Percentiles rank a stretch among this genome's conserved stretches.
Conservation (phyloP, 345 rosid genomes). For the Cardiospermum halicacabum region DNA sequence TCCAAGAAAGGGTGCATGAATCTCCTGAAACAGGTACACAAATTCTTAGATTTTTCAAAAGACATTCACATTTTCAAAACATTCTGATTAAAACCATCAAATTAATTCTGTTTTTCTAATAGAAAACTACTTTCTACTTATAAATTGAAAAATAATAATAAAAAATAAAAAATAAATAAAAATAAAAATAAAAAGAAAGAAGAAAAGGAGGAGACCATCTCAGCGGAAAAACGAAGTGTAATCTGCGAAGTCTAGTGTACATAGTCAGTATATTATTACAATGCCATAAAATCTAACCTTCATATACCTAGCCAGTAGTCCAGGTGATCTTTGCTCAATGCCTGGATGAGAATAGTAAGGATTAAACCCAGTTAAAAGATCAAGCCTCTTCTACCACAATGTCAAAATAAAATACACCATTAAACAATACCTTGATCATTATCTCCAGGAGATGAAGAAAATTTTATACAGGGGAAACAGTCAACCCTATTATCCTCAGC, state of each 20-base stretch:
- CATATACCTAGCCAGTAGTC: conserved; percentile 50
- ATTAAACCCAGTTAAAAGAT: not conserved
- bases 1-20: conserved; percentile 48
- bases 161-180: too few species aligned
- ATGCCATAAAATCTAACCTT: conserved; percentile 30
- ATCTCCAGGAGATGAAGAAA: conserved; percentile 25
- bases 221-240: conserved; percentile 1
- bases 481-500: conserved; percentile 52
- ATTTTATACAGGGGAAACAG: conserved; percentile 49
- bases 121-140: not conserved
- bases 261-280: not conserved
- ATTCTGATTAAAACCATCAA: not conserved
- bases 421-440: conserved; percentile 36
- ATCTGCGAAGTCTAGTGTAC: not conserved
- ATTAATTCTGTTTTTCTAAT: not conserved
- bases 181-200: too few species aligned
- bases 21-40: conserved; percentile 25
- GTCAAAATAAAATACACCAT: not conserved
- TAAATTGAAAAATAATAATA: too few species aligned
- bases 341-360: conserved; percentile 19
- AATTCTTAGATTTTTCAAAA: not conserved
- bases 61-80: not conserved
- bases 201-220: not conserved
- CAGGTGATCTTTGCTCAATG: conserved; percentile 28
- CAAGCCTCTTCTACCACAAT: not conserved